Evolutionary conservation across 2,329 filamentous ascomycete species (phyloP).

Genomic region (Biscogniauxia mediterranea): DNA sequence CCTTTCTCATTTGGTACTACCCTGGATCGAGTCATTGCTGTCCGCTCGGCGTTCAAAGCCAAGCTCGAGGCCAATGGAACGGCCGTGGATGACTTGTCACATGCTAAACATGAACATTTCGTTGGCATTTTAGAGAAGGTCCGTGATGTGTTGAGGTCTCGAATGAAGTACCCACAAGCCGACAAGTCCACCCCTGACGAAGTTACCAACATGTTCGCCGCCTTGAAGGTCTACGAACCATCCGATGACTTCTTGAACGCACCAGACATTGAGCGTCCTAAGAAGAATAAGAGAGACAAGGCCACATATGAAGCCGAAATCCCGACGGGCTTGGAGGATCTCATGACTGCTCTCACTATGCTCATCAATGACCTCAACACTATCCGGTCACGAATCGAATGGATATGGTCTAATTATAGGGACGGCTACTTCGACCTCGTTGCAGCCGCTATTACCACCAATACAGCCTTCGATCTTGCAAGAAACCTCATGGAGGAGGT

Average conservation of each 20-base stretch:
- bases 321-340: slow-evolving; percentile 24
- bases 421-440: slow-evolving; percentile 29
- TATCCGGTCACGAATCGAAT: slow-evolving; percentile 28
- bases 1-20: slow-evolving; percentile 31
- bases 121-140: slow-evolving; percentile 36
- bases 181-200: slow-evolving; percentile 1
- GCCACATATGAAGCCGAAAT: slow-evolving; percentile 35
- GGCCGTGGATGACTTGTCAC: slow-evolving; percentile 16
- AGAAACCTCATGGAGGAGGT: slow-evolving; percentile 33
- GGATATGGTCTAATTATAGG: slow-evolving; percentile 33
- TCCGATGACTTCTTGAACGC: slow-evolving; percentile 37
- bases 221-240: slow-evolving; percentile 37
- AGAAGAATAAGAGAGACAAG: slow-evolving; percentile 10
- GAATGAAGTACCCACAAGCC: slow-evolving; percentile 8
- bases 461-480: slow-evolving; percentile 37
- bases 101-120: slow-evolving; percentile 34
- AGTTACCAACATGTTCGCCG: slow-evolving; percentile 34
- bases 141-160: slow-evolving; percentile 29
- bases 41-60: slow-evolving; percentile 30
- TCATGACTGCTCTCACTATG: slow-evolving; percentile 25
- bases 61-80: slow-evolving; percentile 19
- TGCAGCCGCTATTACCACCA: slow-evolving; percentile 36
- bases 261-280: slow-evolving; percentile 26
- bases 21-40: slow-evolving; percentile 38
- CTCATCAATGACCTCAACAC: slow-evolving; percentile 32